These are phyloP conservation scores for Pholiota adiposa DNA, from an alignment of 1,284 basidiomycete genomes.

Conservation along the genomic window DNA sequence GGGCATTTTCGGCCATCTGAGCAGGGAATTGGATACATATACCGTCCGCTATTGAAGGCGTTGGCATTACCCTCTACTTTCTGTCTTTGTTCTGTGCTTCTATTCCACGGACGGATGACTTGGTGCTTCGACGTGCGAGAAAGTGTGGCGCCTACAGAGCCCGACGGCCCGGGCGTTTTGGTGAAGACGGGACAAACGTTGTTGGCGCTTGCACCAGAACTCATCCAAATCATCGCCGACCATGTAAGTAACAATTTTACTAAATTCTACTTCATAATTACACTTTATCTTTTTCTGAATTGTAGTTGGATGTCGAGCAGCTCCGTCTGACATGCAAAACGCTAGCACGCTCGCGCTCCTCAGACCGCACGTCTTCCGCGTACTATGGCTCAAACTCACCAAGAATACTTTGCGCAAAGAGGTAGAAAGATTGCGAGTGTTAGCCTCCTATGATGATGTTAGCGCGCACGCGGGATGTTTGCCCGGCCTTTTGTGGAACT, in stretches of 20 bases:
- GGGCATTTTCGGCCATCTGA: neutral
- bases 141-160: too few species aligned
- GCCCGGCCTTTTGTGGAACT: neutral
- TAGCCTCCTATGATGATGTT: neutral
- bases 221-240: slow-evolving; percentile 12
- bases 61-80: too few species aligned
- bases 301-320: neutral
- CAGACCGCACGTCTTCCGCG: slow-evolving; percentile 4
- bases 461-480: neutral
- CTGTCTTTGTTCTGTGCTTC: too few species aligned
- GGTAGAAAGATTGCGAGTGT: neutral
- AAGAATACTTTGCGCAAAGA: neutral
- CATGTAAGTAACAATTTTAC: slow-evolving; percentile 4
- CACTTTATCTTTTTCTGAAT: too few species aligned
- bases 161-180: too few species aligned
- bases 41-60: neutral
- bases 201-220: slow-evolving; percentile 14
- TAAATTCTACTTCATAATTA: neutral
- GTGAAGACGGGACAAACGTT: neutral
- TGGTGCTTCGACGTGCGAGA: too few species aligned
- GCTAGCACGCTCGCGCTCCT: neutral
- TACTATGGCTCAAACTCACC: slow-evolving; percentile 3
- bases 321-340: slow-evolving; percentile 16
- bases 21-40: slow-evolving; percentile 1
- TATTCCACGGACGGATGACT: too few species aligned